Evolutionary conservation across 192 early-diverging fungal species (phyloP), one percentile per base, ranked within the genome.

Genomic region (Rhizoclosmatium sp.): DNA sequence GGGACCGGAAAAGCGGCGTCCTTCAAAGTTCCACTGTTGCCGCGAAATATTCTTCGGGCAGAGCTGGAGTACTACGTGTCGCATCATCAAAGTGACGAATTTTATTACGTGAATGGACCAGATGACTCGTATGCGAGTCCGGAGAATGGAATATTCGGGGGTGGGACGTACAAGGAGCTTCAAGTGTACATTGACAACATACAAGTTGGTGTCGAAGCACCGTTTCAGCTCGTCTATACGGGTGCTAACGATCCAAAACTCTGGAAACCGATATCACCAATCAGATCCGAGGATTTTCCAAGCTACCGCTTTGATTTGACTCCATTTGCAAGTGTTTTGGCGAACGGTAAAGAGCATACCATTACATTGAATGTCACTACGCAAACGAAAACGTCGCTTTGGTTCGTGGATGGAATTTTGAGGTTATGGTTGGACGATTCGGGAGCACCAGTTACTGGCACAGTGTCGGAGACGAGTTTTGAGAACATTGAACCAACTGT

Each of bases 71-170:
- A 59, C 51, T 78, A 23, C 47, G 72, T 82, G 10, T 83, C 82
- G 12, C 44, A 74, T 31, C 82, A 83, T 62, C 31, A 19, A 46
- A 81, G 41, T 10, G 82, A 83, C 60, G 82, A 83, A 76, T 83
- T 83, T 59, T 83, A 74, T 42, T 83, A 83, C 75, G 16, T 46
- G 31, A 83, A 83, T 69, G 71, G 78, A 5, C 82, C 82, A 12
- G 70, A 81, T 66, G 69, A 68, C 10, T 76, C 75, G 5, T 16
- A 69, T n/a, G 78, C 82, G 2, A 73, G 58, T n/a, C 79, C 82
- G 3, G 47, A 69, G 10, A 42, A 61, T n/a, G 78, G 78, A 45
- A 45, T 83, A 48, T 83, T 45, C 71, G 79, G 73, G 2, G 65
- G 62, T 7, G 82, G 82, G 3, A 62, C 73, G 10, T 70, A 76